These are phyloP conservation scores for Fusarium sp. DNA, from an alignment of 2,329 filamentous ascomycete species.

Conservation along the genomic window DNA sequence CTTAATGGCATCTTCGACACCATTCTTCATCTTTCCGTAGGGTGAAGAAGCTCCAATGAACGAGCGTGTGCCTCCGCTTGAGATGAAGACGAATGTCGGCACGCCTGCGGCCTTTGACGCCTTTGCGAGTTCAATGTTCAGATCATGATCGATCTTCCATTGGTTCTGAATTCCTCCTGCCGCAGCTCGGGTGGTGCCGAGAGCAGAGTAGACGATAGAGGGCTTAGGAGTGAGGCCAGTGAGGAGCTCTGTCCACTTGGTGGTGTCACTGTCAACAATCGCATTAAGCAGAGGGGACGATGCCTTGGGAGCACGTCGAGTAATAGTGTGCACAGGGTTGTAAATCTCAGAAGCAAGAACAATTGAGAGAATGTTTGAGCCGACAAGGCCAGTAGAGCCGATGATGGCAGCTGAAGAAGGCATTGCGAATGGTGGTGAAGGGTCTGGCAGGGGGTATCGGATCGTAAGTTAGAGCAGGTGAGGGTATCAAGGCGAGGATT, in stretches of 20 bases:
- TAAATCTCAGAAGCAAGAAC: conserved; percentile 68
- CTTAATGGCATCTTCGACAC: conserved; percentile 83
- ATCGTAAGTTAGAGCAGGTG: not conserved
- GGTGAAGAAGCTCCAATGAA: conserved; percentile 59
- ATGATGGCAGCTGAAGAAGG: conserved; percentile 64
- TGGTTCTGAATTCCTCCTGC: conserved; percentile 84
- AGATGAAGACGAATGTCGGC: conserved; percentile 82
- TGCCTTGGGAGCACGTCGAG: conserved; percentile 72
- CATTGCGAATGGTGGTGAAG: conserved; percentile 23
- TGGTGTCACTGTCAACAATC: conserved; percentile 74
- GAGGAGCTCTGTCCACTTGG: conserved; percentile 75
- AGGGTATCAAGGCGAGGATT: conserved; percentile 13
- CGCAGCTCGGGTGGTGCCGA: conserved; percentile 81
- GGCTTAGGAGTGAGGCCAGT: conserved; percentile 66
- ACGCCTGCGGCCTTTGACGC: conserved; percentile 79
- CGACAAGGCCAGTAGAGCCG: conserved; percentile 76
- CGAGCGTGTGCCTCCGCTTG: conserved; percentile 63
- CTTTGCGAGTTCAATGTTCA: conserved; percentile 82
- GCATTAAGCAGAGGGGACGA: conserved; percentile 69
- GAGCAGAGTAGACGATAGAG: conserved; percentile 76
- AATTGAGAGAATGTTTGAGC: conserved; percentile 78
- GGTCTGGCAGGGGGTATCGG: not conserved
- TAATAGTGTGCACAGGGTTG: conserved; percentile 71
- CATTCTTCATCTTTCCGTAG: conserved; percentile 81
- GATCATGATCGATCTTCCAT: conserved; percentile 87